These are phyloP conservation scores for Raphanus sativus DNA, from an alignment of 345 rosid genomes.

Conservation along the genomic window DNA sequence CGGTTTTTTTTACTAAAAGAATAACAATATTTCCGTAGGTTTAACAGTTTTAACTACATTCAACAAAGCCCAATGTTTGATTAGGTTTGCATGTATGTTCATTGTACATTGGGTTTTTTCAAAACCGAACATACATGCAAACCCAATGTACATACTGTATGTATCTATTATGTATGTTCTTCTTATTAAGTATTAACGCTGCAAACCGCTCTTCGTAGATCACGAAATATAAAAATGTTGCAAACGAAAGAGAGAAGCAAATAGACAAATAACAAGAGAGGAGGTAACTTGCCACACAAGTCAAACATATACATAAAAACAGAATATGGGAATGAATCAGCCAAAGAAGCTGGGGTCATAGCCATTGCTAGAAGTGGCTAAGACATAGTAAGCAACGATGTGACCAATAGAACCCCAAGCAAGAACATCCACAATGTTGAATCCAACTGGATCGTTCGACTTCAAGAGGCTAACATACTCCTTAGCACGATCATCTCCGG, in stretches of 20 bases:
- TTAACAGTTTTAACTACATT: no score
- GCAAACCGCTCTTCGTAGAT: background rate
- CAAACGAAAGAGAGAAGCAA: background rate
- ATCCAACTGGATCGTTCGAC: slow-evolving; percentile 93
- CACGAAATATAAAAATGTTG: background rate
- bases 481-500: slow-evolving; percentile 88
- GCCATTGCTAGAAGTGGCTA: slow-evolving; percentile 94
- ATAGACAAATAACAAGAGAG: background rate
- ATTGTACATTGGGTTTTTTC: no score
- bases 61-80: no score
- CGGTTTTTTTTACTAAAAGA: no score
- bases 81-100: no score
- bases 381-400: slow-evolving; percentile 90
- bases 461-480: slow-evolving; percentile 87
- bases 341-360: slow-evolving; percentile 81
- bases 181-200: background rate
- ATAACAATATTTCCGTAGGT: no score
- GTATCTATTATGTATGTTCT: background rate
- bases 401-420: slow-evolving; percentile 99
- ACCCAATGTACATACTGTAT: no score
- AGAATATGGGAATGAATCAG: background rate
- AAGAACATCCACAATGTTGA: slow-evolving; percentile 94
- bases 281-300: slow-evolving; percentile 25
- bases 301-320: slow-evolving; percentile 25
- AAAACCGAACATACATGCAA: no score